phyloP scores from a whole-genome alignment of 352 stramenopile species.

The Phytophthora vignae region DNA sequence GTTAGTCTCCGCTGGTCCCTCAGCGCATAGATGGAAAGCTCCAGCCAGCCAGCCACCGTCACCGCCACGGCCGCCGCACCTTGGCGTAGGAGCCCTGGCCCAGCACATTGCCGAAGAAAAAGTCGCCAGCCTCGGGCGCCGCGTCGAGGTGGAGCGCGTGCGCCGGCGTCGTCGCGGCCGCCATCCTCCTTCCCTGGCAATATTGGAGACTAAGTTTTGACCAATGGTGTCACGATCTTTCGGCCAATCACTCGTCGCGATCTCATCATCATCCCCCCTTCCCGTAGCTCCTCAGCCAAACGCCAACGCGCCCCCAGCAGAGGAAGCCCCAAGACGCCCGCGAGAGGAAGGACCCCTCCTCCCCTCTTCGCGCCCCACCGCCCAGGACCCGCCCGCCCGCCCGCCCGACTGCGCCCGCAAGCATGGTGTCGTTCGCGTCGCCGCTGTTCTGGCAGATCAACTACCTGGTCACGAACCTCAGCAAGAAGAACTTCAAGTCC shows the following conservation, averaged over 20 bases:
- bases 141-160: conserved; percentile 65
- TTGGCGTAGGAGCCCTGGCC: conserved; percentile 91
- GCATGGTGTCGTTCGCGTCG: conserved; percentile 92
- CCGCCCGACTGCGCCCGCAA: neutral
- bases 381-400: conserved; percentile 8
- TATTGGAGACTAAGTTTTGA: conserved; percentile 29
- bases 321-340: conserved; percentile 11
- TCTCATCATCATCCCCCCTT: neutral
- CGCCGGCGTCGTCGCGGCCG: conserved; percentile 42
- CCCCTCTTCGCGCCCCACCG: neutral
- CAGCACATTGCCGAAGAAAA: conserved; percentile 87
- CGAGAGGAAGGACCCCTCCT: conserved; percentile 17
- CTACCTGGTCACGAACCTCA: conserved; percentile 93
- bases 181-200: neutral
- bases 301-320: conserved; percentile 20
- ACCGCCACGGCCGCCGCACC: conserved; percentile 35
- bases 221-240: conserved; percentile 3
- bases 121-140: conserved; percentile 79
- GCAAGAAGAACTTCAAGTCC: conserved; percentile 95
- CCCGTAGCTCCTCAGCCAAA: conserved; percentile 39
- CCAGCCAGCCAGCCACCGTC: no score
- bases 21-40: neutral
- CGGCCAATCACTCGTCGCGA: neutral
- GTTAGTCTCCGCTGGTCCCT: neutral
- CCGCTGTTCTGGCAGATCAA: conserved; percentile 95